These are phyloP conservation scores for Aspergillus quadrilineatus DNA, from an alignment of 2,329 filamentous ascomycete genomes.

Conservation along the genomic window DNA sequence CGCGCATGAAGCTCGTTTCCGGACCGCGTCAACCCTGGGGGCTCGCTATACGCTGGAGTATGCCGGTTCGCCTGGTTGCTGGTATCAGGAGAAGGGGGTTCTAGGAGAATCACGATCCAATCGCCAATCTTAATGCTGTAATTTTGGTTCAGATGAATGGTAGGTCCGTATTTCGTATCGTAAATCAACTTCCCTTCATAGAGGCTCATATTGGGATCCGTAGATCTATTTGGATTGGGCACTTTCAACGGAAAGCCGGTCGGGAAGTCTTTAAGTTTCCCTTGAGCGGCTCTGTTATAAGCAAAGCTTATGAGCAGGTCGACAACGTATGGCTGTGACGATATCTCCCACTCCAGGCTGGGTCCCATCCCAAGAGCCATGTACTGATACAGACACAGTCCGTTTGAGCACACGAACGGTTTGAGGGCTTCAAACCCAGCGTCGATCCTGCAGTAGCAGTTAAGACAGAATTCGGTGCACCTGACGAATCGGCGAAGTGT, in stretches of 20 bases:
- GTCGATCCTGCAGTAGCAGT: slow-evolving; percentile 71
- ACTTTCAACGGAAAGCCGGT: slow-evolving; percentile 57
- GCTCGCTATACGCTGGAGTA: not conserved
- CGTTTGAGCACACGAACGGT: slow-evolving; percentile 70
- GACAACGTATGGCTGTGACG: slow-evolving; percentile 75
- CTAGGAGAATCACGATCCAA: slow-evolving; percentile 50
- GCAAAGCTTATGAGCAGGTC: slow-evolving; percentile 83
- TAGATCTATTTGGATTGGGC: slow-evolving; percentile 31
- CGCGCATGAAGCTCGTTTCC: slow-evolving; percentile 45
- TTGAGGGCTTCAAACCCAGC: slow-evolving; percentile 57
- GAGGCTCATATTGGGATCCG: not conserved
- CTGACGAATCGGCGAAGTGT: slow-evolving; percentile 72
- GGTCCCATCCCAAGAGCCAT: slow-evolving; percentile 82
- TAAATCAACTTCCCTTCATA: not conserved
- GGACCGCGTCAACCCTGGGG: not conserved
- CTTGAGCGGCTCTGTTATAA: slow-evolving; percentile 56
- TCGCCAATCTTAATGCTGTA: slow-evolving; percentile 48
- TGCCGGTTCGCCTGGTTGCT: not conserved
- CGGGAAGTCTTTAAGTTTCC: slow-evolving; percentile 54
- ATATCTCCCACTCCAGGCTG: slow-evolving; percentile 79
- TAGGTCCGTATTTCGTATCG: not conserved
- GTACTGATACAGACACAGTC: slow-evolving; percentile 83
- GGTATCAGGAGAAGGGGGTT: not conserved
- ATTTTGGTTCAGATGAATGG: slow-evolving; percentile 38
- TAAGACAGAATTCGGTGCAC: slow-evolving; percentile 83